Base-by-base conservation (phyloP, 2,329 filamentous ascomycete genomes). In the Sporothrix protearum region DNA sequence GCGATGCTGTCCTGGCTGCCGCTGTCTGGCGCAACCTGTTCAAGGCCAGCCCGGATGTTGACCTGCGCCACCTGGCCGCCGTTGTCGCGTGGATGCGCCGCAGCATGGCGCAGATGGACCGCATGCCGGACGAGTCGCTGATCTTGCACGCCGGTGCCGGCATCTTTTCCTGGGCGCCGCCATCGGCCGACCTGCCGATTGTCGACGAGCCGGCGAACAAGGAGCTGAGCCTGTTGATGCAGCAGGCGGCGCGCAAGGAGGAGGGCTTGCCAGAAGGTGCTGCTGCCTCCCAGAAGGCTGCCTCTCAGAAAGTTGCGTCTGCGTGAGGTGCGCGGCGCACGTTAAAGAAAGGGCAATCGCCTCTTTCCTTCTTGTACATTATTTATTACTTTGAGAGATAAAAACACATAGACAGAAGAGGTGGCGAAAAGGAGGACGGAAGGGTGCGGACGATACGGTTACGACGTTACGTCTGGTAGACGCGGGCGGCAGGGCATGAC, bases 11-110 rank as follows among this genome's bases (percentile, higher is more conserved):
- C 71, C 85, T 96, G 16, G 92, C 91, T 3, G 86, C 91, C 55
- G 96, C 96, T 9, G 85, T 99, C 64, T 99, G 96, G 96, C 87
- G 96, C 77, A 98, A 98, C 81, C 79, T 99, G 71, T 97, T 93
- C 85, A 94, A 95, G 82, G 93, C 88, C 28, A 77, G 79, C 49
- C 80, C 82, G 64, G 84, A 87, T 73, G 81, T 83, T 19, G 86
- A 89, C 74, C 80, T 84, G 47, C 80, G 85, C 69, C 76, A 79
- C 36, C 79, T 89, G 66, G 84, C 86, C 2, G 85, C 85, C 68
- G 81, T 88, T 63, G 86, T 88, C 28, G 83, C 82, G 42, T 89
- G 85, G 85, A 86, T 89, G 81, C 81, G 87, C 55, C 80, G 80
- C 25, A 80, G 80, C 33, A 75, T 88, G 61, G 80, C 79, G 72